Percentiles rank a stretch among this genome's conserved stretches.
These are phyloP conservation scores for Trypanosoma boissoni DNA, from an alignment of 208 protist genomes.

Conservation along the genomic window DNA sequence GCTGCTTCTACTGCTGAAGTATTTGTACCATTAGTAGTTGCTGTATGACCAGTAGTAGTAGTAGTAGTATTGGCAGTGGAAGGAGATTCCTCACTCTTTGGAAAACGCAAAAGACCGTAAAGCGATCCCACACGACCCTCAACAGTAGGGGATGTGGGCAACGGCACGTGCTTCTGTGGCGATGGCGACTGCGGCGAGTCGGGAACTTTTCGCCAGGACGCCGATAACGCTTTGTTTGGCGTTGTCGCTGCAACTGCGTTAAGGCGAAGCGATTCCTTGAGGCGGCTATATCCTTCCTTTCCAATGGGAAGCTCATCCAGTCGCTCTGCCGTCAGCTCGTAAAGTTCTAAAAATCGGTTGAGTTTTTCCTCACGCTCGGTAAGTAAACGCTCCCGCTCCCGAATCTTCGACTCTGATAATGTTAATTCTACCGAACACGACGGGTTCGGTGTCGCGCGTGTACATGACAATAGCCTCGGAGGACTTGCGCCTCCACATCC, in stretches of 20 bases:
- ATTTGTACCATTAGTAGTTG: no score
- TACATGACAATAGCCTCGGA: not conserved
- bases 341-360: constrained; percentile 61
- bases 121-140: constrained; percentile 9
- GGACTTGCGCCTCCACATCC: not conserved
- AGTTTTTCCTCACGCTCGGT: constrained; percentile 69
- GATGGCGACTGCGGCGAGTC: not conserved
- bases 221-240: not conserved
- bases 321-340: constrained; percentile 74
- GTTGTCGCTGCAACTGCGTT: not conserved
- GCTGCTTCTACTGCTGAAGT: no score
- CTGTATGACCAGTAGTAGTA: not conserved
- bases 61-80: not conserved
- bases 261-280: constrained; percentile 10
- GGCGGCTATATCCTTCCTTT: constrained; percentile 18
- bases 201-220: not conserved
- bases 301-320: constrained; percentile 51
- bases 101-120: constrained; percentile 13
- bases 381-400: constrained; percentile 38
- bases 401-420: constrained; percentile 27
- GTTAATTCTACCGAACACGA: constrained; percentile 5
- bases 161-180: not conserved
- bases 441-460: not conserved
- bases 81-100: not conserved
- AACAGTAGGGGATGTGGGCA: no score